Percentiles rank a stretch among this genome's conserved stretches.
phyloP scores from a whole-genome alignment of 768 basidiomycete species.

The Psilocybe subaeruginosa region DNA sequence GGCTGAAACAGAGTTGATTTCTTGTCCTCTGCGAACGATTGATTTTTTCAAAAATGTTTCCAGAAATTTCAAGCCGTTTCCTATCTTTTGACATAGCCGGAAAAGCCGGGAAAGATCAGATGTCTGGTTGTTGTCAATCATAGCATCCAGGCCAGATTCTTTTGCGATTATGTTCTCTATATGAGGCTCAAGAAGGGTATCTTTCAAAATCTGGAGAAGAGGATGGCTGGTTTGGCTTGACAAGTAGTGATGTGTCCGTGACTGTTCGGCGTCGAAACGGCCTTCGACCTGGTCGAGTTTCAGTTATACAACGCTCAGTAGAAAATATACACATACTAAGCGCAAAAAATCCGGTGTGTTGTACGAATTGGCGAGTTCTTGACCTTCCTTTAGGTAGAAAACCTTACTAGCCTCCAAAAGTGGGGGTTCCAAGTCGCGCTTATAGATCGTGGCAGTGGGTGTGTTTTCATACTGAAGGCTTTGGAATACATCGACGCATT shows the following conservation, averaged over 20 bases:
- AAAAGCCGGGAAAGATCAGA: slow-evolving; percentile 82
- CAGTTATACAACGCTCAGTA: slow-evolving; percentile 15
- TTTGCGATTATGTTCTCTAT: slow-evolving; percentile 75
- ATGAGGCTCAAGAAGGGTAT: slow-evolving; percentile 78
- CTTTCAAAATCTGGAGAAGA: slow-evolving; percentile 76
- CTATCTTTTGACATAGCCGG: slow-evolving; percentile 69
- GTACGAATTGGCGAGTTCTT: slow-evolving; percentile 68
- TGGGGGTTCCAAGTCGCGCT: slow-evolving; percentile 80
- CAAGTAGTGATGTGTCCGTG: slow-evolving; percentile 85
- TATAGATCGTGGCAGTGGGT: slow-evolving; percentile 68
- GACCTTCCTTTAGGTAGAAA: slow-evolving; percentile 82
- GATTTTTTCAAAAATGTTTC: slow-evolving; percentile 74
- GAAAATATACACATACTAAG: slow-evolving; percentile 70
- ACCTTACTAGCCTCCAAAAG: slow-evolving; percentile 75
- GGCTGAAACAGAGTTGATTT: slow-evolving; percentile 31
- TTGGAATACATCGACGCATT: slow-evolving; percentile 84
- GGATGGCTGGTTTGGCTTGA: slow-evolving; percentile 71
- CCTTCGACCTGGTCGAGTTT: slow-evolving; percentile 63
- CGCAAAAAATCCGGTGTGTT: slow-evolving; percentile 84
- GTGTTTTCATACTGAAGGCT: slow-evolving; percentile 59
- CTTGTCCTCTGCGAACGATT: slow-evolving; percentile 48
- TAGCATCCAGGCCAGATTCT: slow-evolving; percentile 83
- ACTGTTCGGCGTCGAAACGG: slow-evolving; percentile 82
- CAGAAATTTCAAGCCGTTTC: slow-evolving; percentile 65
- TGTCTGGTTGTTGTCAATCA: slow-evolving; percentile 82